Conservation (phyloP, 192 early-diverging fungal species). For the Backusella macrospora region DNA sequence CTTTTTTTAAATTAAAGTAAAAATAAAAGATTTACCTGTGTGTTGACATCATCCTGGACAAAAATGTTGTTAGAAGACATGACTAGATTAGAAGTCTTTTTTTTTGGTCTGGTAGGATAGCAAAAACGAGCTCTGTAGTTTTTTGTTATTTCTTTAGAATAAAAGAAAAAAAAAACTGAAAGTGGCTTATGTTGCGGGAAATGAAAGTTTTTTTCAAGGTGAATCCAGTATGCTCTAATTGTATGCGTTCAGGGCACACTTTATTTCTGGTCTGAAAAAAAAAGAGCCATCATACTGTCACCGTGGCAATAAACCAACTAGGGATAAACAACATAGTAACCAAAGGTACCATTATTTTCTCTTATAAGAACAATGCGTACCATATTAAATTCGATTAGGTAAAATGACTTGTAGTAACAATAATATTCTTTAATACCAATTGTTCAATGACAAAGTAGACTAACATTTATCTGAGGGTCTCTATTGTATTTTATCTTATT, state of each 20-base stretch:
- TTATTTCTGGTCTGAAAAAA: not conserved
- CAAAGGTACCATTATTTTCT: too few relatives aligned
- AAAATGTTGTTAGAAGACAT: slow-evolving; percentile 22
- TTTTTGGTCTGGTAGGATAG: slow-evolving; percentile 5
- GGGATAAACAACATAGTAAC: too few relatives aligned
- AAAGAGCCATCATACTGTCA: not conserved
- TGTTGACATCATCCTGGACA: slow-evolving; percentile 14
- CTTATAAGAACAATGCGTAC: too few relatives aligned
- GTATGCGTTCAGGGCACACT: not conserved
- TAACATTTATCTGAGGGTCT: too few relatives aligned
- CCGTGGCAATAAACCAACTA: not conserved
- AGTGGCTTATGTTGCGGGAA: slow-evolving; percentile 10
- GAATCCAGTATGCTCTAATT: not conserved
- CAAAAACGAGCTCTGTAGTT: not conserved
- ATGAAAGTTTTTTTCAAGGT: slow-evolving; percentile 1
- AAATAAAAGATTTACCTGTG: slow-evolving; percentile 2
- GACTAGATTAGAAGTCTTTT: slow-evolving; percentile 3
- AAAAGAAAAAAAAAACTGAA: not conserved
- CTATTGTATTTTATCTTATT: too few relatives aligned
- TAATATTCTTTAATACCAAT: too few relatives aligned
- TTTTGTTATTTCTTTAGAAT: not conserved
- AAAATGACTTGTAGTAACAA: too few relatives aligned
- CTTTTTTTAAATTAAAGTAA: not conserved
- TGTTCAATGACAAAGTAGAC: too few relatives aligned
- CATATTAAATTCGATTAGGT: too few relatives aligned